A percentile compares a stretch with the other conserved stretches of the same genome.
These are phyloP conservation scores for Sordariomycetes sp. DNA, from an alignment of 2,329 filamentous ascomycete species.

Conservation along the genomic window DNA sequence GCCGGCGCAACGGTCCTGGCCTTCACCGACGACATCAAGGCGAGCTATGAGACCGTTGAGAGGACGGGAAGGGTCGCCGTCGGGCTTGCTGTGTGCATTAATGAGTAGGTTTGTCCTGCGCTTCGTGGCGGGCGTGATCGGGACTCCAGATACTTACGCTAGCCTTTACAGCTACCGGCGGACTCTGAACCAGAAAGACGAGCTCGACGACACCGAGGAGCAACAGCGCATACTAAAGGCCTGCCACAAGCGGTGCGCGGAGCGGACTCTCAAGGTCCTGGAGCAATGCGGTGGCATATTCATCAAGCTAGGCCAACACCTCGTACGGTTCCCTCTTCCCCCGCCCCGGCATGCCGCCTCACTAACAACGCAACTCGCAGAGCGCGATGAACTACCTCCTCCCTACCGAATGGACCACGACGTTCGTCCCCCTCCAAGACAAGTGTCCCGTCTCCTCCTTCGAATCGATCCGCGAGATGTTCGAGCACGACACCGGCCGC, in stretches of 20 bases:
- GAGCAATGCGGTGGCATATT: conserved; percentile 98
- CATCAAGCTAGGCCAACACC: conserved; percentile 92
- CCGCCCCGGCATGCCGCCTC: background rate
- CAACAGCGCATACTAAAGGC: conserved; percentile 60
- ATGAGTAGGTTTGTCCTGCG: conserved; percentile 50
- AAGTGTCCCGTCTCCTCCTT: conserved; percentile 87
- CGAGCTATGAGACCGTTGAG: conserved; percentile 64
- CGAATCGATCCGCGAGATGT: conserved; percentile 80
- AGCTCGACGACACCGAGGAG: conserved; percentile 50
- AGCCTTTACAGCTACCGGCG: conserved; percentile 63
- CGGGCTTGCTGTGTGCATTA: conserved; percentile 71
- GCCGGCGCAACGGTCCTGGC: conserved; percentile 36
- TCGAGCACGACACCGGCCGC: conserved; percentile 68
- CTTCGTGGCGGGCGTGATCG: background rate
- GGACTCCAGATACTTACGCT: background rate
- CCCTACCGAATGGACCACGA: conserved; percentile 84
- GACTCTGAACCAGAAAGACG: conserved; percentile 62
- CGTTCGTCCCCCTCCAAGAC: conserved; percentile 93
- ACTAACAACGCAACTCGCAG: conserved; percentile 25
- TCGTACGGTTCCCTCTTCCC: conserved; percentile 36
- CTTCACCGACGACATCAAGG: conserved; percentile 61
- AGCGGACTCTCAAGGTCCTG: conserved; percentile 73
- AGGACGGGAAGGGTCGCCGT: conserved; percentile 69
- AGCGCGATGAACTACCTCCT: conserved; percentile 94
- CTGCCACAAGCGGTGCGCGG: conserved; percentile 88